A percentile compares a stretch with the other conserved stretches of the same genome.
Conservation (phyloP, 371 early-diverging fungal species). For the Massospora cicadina region DNA sequence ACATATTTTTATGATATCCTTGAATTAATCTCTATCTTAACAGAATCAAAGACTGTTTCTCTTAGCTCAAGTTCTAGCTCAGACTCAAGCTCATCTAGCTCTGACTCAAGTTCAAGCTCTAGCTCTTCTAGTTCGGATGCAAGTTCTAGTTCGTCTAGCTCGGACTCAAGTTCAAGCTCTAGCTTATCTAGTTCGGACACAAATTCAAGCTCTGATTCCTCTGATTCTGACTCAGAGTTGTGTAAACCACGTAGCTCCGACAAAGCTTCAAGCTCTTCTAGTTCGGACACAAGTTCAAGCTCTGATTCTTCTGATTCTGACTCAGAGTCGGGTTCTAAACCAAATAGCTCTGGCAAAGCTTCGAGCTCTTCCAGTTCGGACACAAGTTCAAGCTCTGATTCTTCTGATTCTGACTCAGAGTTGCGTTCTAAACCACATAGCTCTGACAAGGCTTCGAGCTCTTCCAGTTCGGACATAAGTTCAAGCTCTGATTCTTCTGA, state of each 20-base stretch:
- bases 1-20: too few species aligned
- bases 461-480: constrained; percentile 12
- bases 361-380: constrained; percentile 13
- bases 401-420: constrained; percentile 10
- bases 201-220: constrained; percentile 13
- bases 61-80: constrained; percentile 10
- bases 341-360: constrained; percentile 15
- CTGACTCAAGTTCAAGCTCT: constrained; percentile 4
- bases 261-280: too few species aligned
- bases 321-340: constrained; percentile 15
- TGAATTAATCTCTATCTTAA: too few species aligned
- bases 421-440: background rate
- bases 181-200: constrained; percentile 8
- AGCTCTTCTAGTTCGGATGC: constrained; percentile 6
- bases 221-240: too few species aligned
- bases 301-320: constrained; percentile 15
- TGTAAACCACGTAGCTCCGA: too few species aligned
- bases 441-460: constrained; percentile 16
- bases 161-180: constrained; percentile 3
- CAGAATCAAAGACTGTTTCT: background rate
- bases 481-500: constrained; percentile 13
- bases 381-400: constrained; percentile 6
- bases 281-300: constrained; percentile 15
- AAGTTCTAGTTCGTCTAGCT: constrained; percentile 12
- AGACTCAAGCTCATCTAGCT: constrained; percentile 2